Evolutionary conservation across 2,329 filamentous ascomycete species (phyloP), one percentile per base, ranked within the genome.

Genomic region (Knufia fluminis): DNA sequence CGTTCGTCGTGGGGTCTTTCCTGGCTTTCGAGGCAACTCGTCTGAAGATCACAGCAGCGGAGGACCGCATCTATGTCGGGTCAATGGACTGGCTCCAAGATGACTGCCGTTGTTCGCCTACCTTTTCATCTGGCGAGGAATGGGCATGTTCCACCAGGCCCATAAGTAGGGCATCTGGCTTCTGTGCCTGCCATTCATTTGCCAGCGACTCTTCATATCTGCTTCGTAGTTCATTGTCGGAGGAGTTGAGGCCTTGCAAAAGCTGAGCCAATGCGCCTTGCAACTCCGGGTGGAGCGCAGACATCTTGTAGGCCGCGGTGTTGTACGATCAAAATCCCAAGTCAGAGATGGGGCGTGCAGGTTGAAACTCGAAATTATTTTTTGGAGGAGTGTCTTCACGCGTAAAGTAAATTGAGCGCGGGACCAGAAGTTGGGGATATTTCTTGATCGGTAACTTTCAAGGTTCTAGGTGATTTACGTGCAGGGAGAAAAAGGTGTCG

Each of bases 141-240:
- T 86, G 82, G 60, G 95, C 82, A 70, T 97, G 91, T 71, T 97
- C 92, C 35, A 85, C 90, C 60, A 98, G 73, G 57, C 90, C 92
- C 85, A 97, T 92, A 64, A 98, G 73, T 59, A 97, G 75, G 60
- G 94, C 77, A 62, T 96, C 90, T 31, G 92, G 90, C 53, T 85
- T 80, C 50, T 80, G 77, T 54, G 74, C 72, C 31, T 89, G 85
- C 92, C 92, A 98, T 75, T 89, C 90, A 69, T 80, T 86, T 67
- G 88, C 86, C 55, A 98, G 74, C 66, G 90, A 85, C 57, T 94
- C 87, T 69, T 98, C 92, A 46, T 91, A 91, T 67, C 87, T 81
- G 24, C 85, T 80, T 65, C 92, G 84, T 60, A 87, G 77, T 51
- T 76, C 75, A 71, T 98, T 98, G 71, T 98, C 91, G 60, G 88